Evolutionary conservation across 306 rosid species (phyloP), one percentile per base, ranked within the genome.

Genomic region (Begonia fuchsioides): DNA sequence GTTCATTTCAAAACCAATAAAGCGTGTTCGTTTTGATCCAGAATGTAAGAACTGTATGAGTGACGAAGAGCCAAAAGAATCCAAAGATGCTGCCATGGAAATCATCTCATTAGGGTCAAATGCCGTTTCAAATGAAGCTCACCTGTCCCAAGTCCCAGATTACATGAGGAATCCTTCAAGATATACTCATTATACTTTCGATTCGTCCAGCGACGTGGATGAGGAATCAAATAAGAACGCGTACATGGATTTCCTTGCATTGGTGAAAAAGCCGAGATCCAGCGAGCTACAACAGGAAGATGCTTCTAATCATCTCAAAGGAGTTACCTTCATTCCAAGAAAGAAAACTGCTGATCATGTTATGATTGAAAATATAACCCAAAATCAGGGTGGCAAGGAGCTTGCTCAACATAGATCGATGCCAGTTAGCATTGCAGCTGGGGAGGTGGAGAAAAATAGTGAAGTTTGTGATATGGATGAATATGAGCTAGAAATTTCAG

Each of bases 391-490:
- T 39, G 73, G 58, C 15, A 70, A 70, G 76, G 80, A 67, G 58
- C n/a, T 38, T 3, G 13, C 49, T 44, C 64, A 49, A 53, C 71
- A 16, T 51, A 72, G 20, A 59, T 66, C 64, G 43, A 52, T 61
- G 60, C 56, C 76, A 11, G 62, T 69, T 8, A 18, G 74, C 56
- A 71, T 85, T 43, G 87, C 79, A 14, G 73, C 53, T 1, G 83
- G 35, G 14, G 80, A 68, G 2, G 18, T 54, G 13, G 83, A 70
- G 57, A 81, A 70, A 54, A 71, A 64, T 19, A 69, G 56, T 68
- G 86, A 72, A 1, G 68, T 67, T 50, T 81, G 79, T 73, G 90
- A 85, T 44, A 90, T 90, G 95, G 98, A 90, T 44, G 98, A 82
- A 73, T 94, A 90, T 59, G 92, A 75, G 65, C 68, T 65, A 9